These are phyloP conservation scores for Fusarium caatingaense DNA, from an alignment of 2,329 filamentous ascomycete genomes.

Conservation along the genomic window DNA sequence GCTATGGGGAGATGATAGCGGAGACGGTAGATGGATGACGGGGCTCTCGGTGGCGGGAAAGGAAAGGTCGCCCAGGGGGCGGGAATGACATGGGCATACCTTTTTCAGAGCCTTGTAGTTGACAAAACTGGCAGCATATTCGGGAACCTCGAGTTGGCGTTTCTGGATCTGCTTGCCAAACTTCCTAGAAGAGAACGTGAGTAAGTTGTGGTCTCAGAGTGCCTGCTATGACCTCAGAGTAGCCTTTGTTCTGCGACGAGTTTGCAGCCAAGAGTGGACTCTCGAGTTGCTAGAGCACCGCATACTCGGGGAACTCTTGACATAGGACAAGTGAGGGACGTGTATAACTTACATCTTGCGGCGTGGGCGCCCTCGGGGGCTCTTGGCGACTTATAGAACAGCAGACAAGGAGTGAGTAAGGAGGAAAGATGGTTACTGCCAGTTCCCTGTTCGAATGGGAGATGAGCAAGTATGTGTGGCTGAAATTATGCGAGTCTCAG, in stretches of 20 bases:
- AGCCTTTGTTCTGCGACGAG: conserved; percentile 3
- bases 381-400: conserved; percentile 36
- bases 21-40: conserved; percentile 32
- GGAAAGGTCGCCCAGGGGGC: conserved; percentile 30
- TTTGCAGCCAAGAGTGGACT: conserved; percentile 5
- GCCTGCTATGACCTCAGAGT: conserved; percentile 1
- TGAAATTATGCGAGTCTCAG: conserved; percentile 39
- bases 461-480: conserved; percentile 35
- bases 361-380: conserved; percentile 42
- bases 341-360: conserved; percentile 52
- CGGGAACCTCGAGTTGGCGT: conserved; percentile 97
- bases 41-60: conserved; percentile 37
- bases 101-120: conserved; percentile 99
- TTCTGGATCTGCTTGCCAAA: conserved; percentile 99
- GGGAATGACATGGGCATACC: conserved; percentile 63
- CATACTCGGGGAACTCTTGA: conserved; percentile 6
- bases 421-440: conserved; percentile 15
- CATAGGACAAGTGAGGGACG: conserved; percentile 15
- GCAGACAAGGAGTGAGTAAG: conserved; percentile 24
- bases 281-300: conserved; percentile 10
- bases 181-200: conserved; percentile 74
- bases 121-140: conserved; percentile 99
- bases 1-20: conserved; percentile 42
- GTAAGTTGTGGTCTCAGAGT: conserved; percentile 12
- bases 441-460: conserved; percentile 16